phyloP scores from a whole-genome alignment of 495 filamentous ascomycete genomes.

The Rhizodiscina lignyota region DNA sequence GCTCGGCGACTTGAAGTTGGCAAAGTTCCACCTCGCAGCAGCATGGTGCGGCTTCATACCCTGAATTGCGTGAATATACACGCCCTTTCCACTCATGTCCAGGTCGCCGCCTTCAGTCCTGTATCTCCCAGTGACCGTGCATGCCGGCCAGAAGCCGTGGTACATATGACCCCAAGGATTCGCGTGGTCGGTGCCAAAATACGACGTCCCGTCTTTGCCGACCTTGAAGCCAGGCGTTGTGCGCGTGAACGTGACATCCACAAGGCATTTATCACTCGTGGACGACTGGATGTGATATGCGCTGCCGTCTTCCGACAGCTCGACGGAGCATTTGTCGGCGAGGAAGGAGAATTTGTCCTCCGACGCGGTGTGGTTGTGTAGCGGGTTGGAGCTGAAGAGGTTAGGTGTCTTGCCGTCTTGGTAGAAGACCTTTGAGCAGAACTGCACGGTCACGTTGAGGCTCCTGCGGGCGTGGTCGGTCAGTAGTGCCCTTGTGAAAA shows the following conservation, averaged over 20 bases:
- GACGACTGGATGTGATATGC: constrained; percentile 75
- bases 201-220: constrained; percentile 71
- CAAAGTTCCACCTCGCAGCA: constrained; percentile 82
- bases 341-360: constrained; percentile 68
- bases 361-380: constrained; percentile 66
- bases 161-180: constrained; percentile 86
- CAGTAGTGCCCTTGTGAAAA: background rate
- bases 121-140: constrained; percentile 62
- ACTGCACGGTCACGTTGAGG: constrained; percentile 76
- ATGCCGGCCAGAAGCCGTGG: constrained; percentile 87
- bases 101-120: constrained; percentile 70
- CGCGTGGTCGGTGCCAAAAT: constrained; percentile 67
- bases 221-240: constrained; percentile 66
- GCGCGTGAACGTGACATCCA: constrained; percentile 48
- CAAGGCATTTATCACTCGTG: constrained; percentile 54
- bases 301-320: constrained; percentile 67
- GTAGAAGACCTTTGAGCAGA: constrained; percentile 82
- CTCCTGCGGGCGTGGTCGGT: constrained; percentile 36
- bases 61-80: constrained; percentile 73
- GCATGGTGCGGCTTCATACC: constrained; percentile 99
- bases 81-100: constrained; percentile 60
- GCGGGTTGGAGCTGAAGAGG: constrained; percentile 65
- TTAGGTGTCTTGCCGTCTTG: constrained; percentile 41
- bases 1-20: constrained; percentile 73
- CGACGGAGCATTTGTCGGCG: constrained; percentile 65